Percentiles rank a stretch among this genome's conserved stretches.
Conservation (phyloP, 2,329 filamentous ascomycete genomes). For the Microcera coccophila region DNA sequence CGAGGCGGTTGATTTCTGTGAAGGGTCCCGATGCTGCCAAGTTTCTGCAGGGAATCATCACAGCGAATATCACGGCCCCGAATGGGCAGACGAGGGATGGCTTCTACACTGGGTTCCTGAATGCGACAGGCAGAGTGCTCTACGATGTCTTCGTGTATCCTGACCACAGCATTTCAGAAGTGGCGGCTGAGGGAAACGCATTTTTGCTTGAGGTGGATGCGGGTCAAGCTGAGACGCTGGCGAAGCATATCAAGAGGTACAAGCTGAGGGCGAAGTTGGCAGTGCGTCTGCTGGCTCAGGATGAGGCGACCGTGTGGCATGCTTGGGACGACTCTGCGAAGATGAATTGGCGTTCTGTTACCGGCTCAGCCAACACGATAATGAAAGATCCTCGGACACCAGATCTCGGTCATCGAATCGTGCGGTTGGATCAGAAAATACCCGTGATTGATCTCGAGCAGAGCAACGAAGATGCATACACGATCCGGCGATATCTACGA, state of each 20-base stretch:
- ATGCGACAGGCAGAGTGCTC: slow-evolving; percentile 76
- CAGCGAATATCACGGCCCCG: slow-evolving; percentile 48
- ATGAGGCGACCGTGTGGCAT: slow-evolving; percentile 67
- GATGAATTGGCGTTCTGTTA: slow-evolving; percentile 19
- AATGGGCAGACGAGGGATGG: slow-evolving; percentile 43
- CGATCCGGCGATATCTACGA: slow-evolving; percentile 68
- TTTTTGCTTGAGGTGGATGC: slow-evolving; percentile 81
- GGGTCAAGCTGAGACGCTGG: slow-evolving; percentile 56
- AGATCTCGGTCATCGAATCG: slow-evolving; percentile 51
- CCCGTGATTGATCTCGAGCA: slow-evolving; percentile 43
- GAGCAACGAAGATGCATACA: slow-evolving; percentile 60
- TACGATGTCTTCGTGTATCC: slow-evolving; percentile 91
- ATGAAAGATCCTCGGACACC: slow-evolving; percentile 52
- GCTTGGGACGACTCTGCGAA: slow-evolving; percentile 59
- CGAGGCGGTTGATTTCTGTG: slow-evolving; percentile 74
- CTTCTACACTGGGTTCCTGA: slow-evolving; percentile 82
- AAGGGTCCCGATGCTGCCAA: slow-evolving; percentile 74
- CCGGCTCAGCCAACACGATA: slow-evolving; percentile 29
- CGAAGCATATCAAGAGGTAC: slow-evolving; percentile 76
- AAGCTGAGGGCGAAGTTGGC: slow-evolving; percentile 78
- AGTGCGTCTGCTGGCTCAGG: slow-evolving; percentile 60
- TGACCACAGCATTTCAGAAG: slow-evolving; percentile 33
- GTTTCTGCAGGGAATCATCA: slow-evolving; percentile 86
- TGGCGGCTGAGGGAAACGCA: slow-evolving; percentile 26
- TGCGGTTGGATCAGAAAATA: slow-evolving; percentile 29